A percentile compares a stretch with the other conserved stretches of the same genome.
Conservation (phyloP, 148 eudicot genomes). For the Pharnaceum exiguum region DNA sequence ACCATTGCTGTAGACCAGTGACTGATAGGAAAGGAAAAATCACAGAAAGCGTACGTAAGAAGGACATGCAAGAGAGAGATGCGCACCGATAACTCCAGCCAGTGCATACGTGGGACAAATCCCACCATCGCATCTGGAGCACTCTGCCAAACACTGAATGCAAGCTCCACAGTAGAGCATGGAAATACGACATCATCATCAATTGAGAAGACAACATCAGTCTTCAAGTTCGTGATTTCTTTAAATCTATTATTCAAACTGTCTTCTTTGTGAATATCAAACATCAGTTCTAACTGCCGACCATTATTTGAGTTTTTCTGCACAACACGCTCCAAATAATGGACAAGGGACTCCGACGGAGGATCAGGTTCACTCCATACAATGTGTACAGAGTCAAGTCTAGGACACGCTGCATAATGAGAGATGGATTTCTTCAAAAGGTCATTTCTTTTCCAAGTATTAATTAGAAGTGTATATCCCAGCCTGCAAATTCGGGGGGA, state of each 20-base stretch:
- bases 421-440: constrained; percentile 78
- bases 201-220: constrained; percentile 78
- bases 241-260: constrained; percentile 89
- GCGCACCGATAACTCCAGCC: constrained; percentile 66
- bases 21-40: background rate
- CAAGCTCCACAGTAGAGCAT: constrained; percentile 73
- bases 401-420: constrained; percentile 66
- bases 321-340: constrained; percentile 38
- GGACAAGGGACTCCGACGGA: constrained; percentile 57
- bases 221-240: constrained; percentile 59
- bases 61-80: background rate
- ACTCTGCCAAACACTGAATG: constrained; percentile 72
- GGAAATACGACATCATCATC: constrained; percentile 89
- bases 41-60: background rate
- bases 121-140: constrained; percentile 91
- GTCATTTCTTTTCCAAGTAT: constrained; percentile 92
- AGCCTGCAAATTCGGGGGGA: constrained; percentile 36
- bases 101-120: constrained; percentile 87
- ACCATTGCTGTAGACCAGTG: background rate
- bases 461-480: constrained; percentile 70
- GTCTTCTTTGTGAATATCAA: constrained; percentile 81
- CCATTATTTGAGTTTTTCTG: constrained; percentile 37
- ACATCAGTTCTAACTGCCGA: constrained; percentile 53
- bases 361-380: constrained; percentile 92
- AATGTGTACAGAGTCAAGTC: constrained; percentile 67